These are phyloP conservation scores for Pythium phragmitis DNA, from an alignment of 352 stramenopile species.

Conservation along the genomic window DNA sequence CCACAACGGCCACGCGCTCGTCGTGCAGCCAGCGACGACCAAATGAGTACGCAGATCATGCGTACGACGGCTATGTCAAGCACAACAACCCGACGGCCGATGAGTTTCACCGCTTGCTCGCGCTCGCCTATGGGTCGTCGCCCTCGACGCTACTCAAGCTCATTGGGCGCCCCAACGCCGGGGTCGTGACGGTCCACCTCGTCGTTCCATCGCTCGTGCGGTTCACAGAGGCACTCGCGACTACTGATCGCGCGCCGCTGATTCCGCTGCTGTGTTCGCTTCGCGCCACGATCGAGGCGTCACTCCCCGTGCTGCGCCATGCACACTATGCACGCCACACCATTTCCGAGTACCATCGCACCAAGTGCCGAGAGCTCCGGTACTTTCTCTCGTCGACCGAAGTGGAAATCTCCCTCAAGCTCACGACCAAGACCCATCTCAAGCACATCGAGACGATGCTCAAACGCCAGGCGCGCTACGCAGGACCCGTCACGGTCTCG, in stretches of 20 bases:
- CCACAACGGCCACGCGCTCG: not conserved
- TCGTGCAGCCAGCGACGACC: not conserved
- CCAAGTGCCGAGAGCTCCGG: not conserved
- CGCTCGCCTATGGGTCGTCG: not conserved
- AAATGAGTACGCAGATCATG: not conserved
- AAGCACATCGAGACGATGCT: not conserved
- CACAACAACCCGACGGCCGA: not conserved
- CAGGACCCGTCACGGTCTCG: not conserved
- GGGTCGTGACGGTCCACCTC: not conserved
- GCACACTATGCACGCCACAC: not conserved
- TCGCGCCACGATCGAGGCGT: not conserved
- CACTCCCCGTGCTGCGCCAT: not conserved
- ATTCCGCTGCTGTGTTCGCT: not conserved
- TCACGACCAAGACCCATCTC: not conserved
- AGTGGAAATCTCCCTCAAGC: not conserved
- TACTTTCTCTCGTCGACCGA: not conserved
- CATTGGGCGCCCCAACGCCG: not conserved
- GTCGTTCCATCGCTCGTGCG: not conserved
- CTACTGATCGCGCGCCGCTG: not conserved
- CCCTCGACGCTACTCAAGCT: not conserved
- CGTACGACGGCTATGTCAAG: not conserved
- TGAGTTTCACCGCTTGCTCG: not conserved
- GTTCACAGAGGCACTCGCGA: not conserved
- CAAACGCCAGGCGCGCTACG: not conserved
- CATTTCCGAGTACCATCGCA: not conserved